Conservation (phyloP, 495 filamentous ascomycete genomes). For the Aspergillus sparsus region DNA sequence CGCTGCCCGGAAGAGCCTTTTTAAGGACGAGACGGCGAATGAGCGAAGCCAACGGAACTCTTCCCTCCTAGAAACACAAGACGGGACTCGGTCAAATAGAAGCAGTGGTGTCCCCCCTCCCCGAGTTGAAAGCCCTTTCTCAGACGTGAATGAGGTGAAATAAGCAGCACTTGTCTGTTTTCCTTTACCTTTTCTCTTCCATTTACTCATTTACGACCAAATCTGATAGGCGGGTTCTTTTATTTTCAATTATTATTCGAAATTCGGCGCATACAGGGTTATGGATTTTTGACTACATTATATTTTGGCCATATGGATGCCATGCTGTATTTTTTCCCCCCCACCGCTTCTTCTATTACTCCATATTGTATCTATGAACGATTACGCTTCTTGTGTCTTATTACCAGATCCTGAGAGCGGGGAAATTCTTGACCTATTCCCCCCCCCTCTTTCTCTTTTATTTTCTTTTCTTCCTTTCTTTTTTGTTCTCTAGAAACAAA, state of each 20-base stretch:
- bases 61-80: constrained; percentile 23
- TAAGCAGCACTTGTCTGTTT: constrained; percentile 34
- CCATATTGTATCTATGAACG: constrained; percentile 23
- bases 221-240: constrained; percentile 12
- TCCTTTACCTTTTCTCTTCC: neutral
- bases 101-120: constrained; percentile 31
- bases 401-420: neutral
- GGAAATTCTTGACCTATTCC: constrained; percentile 1
- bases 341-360: constrained; percentile 2
- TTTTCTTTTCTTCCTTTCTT: constrained; percentile 1
- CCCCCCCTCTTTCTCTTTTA: neutral
- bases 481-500: constrained; percentile 2
- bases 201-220: constrained; percentile 12
- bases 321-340: constrained; percentile 16
- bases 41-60: constrained; percentile 18
- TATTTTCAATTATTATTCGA: constrained; percentile 8
- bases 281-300: constrained; percentile 1
- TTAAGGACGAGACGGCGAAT: constrained; percentile 52
- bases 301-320: constrained; percentile 16
- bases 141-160: constrained; percentile 57
- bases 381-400: constrained; percentile 15
- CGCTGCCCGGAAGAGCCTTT: constrained; percentile 55
- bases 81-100: constrained; percentile 30
- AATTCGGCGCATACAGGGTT: constrained; percentile 19
- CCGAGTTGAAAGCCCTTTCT: constrained; percentile 47